A percentile compares a stretch with the other conserved stretches of the same genome.
These are phyloP conservation scores for Macrolepiota fuliginosa DNA, from an alignment of 768 basidiomycete species.

Conservation along the genomic window DNA sequence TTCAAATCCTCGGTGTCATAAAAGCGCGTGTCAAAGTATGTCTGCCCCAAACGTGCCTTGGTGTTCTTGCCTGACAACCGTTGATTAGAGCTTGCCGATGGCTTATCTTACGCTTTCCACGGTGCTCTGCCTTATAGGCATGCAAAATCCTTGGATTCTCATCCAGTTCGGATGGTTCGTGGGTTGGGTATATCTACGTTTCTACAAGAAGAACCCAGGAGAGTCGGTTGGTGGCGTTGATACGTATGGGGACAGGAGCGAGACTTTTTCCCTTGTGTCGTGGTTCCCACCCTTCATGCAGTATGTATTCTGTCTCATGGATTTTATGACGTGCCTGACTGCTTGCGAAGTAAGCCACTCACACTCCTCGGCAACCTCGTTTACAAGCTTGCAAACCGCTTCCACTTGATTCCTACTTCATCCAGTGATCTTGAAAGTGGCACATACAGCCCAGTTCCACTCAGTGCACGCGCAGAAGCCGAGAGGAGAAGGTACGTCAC, in stretches of 20 bases:
- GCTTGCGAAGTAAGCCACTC: constrained; percentile 60
- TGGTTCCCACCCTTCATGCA: constrained; percentile 98
- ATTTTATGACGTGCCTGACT: not conserved
- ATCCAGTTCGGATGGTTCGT: constrained; percentile 99
- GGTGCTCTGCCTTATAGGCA: constrained; percentile 76
- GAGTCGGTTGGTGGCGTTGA: constrained; percentile 61
- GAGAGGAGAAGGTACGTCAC: constrained; percentile 80
- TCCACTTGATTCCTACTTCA: constrained; percentile 72
- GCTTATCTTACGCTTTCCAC: constrained; percentile 89
- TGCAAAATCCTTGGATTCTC: constrained; percentile 87
- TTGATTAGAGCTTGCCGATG: constrained; percentile 85
- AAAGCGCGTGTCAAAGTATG: constrained; percentile 88
- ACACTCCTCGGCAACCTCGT: constrained; percentile 64
- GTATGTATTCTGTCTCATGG: constrained; percentile 44
- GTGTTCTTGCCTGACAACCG: not conserved
- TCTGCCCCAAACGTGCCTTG: not conserved
- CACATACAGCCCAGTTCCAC: constrained; percentile 72
- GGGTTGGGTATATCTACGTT: constrained; percentile 92
- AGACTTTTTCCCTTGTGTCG: constrained; percentile 90
- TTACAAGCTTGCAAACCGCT: constrained; percentile 60
- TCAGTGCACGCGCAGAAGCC: constrained; percentile 91
- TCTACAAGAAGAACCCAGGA: constrained; percentile 85
- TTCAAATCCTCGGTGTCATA: constrained; percentile 84
- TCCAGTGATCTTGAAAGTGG: constrained; percentile 69
- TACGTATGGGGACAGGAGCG: constrained; percentile 91